Base-by-base conservation (phyloP, 257 asterid genomes). In the Paraleonurus japonicus region DNA sequence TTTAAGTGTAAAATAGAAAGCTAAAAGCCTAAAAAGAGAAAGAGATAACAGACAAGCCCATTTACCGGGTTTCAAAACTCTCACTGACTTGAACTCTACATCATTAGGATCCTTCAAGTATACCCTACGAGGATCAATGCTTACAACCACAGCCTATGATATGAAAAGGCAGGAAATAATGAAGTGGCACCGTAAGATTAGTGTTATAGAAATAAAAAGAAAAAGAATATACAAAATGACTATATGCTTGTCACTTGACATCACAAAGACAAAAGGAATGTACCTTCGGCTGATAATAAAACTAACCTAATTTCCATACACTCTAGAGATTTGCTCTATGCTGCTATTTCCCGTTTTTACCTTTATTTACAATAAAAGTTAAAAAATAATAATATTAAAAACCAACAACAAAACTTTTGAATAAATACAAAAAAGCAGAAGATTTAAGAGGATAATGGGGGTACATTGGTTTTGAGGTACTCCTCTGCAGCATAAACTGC, bases 401-500 rank as follows among this genome's bases (percentile, higher is more conserved):
- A 4, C 54, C 65, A 41, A 27, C 27, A 17, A 51, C 5, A 19
- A 19, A 17, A 19, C 6, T 53, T 53, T 20, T 28, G 13, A 4
- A 27, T 6, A 15, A 28, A 27, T 15, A 27, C 45, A 69, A 28
- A 71, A 24, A 73, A 28, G 7, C 43, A 55, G 57, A 74, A 62
- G 20, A 20, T 4, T 61, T 47, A 39, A 43, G 59, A 79, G 62
- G 37, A 41, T 17, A 15, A 76, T 22, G 51, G 53, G 32, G 71
- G 20, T 86, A 91, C 99, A 67, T 92, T 88, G n/a, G 92, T 86
- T 81, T 80, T 89, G 48, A 91, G 70, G 79, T 81, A 88, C 78
- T 94, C 96, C 75, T 94, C 99, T 28, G 97, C 96, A 59, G 99
- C 96, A 81, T 89, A 91, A 65, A 94, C 99, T 54, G 99, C 99